Base-by-base conservation (phyloP, 2,329 filamentous ascomycete genomes). In the Aureobasidium sp. region DNA sequence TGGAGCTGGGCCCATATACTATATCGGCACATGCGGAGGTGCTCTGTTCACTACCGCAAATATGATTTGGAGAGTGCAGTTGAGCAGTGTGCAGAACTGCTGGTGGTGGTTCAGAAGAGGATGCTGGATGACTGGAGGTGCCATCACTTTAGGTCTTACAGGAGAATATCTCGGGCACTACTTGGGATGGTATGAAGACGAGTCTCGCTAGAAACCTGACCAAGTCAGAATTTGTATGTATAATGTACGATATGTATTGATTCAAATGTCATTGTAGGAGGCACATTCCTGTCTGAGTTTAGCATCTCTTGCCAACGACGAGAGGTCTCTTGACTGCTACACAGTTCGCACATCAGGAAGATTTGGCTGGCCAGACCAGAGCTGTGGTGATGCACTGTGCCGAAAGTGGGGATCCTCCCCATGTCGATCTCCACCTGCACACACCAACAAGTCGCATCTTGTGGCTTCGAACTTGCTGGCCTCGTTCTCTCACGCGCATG, bases 91-190 rank as follows among this genome's bases (percentile, higher is more conserved):
- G 44, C 68, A 70, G 57, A 75, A 79, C 60, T 83, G 80, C 60
- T 82, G 79, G 78, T 80, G 77, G 74, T 84, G 80, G 80, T 84
- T 84, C 61, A 78, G 73, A 54, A 78, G 80, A 53, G 80, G 80
- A 4, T 79, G 78, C 34, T 79, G 79, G 72, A 70, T 83, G 55
- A 83, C 80, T 16, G 80, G 80, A 19, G 79, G 80, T 16, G 77
- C 72, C 1, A 80, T 84, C 52, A 71, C 76, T 14, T 53, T 78
- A 27, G 80, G 80, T 3, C 63, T 83, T 57, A 61, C 74, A 30
- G 74, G 72, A 11, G 80, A 84, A 56, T 84, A 83, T 63, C 27
- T 62, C 16, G 44, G 38, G n/a, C 47, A 51, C 12, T 50, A 55
- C 19, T 32, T 51, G 12, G 53, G 39, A 29, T 50, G 42, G 45